A percentile compares a stretch with the other conserved stretches of the same genome.
Conservation (phyloP, 148 eudicot genomes). For the Dysphania ambrosioides region DNA sequence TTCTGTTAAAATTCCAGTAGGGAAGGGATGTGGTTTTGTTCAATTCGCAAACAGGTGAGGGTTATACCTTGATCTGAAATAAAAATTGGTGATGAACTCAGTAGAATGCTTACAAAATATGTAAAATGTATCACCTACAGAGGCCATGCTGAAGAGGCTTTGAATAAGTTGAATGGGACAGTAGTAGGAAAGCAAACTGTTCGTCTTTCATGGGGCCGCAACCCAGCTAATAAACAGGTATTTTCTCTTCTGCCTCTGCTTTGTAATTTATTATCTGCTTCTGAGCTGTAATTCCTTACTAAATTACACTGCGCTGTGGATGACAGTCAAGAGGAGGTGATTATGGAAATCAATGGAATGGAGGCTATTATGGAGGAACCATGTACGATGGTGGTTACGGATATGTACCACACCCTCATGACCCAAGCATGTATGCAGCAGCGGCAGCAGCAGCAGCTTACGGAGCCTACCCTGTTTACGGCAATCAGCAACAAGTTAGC, state of each 20-base stretch:
- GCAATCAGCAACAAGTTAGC: conserved; percentile 84
- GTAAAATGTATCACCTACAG: conserved; percentile 34
- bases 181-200: conserved; percentile 92
- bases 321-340: conserved; percentile 71
- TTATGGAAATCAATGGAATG: conserved; percentile 71
- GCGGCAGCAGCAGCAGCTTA: conserved; percentile 74
- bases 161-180: conserved; percentile 80
- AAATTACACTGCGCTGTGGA: background rate
- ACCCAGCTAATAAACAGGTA: conserved; percentile 91
- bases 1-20: conserved; percentile 89
- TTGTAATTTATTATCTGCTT: background rate
- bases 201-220: conserved; percentile 98
- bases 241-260: background rate
- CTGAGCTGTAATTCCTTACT: background rate
- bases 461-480: conserved; percentile 75
- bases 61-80: background rate
- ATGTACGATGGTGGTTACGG: conserved; percentile 77
- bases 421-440: conserved; percentile 82
- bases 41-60: conserved; percentile 85
- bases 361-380: conserved; percentile 78
- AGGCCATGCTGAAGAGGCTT: conserved; percentile 81
- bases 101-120: background rate
- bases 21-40: conserved; percentile 96
- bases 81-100: background rate
- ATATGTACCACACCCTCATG: conserved; percentile 69